Conservation (phyloP, 495 filamentous ascomycete species). For the Penicillium cinerascens region DNA sequence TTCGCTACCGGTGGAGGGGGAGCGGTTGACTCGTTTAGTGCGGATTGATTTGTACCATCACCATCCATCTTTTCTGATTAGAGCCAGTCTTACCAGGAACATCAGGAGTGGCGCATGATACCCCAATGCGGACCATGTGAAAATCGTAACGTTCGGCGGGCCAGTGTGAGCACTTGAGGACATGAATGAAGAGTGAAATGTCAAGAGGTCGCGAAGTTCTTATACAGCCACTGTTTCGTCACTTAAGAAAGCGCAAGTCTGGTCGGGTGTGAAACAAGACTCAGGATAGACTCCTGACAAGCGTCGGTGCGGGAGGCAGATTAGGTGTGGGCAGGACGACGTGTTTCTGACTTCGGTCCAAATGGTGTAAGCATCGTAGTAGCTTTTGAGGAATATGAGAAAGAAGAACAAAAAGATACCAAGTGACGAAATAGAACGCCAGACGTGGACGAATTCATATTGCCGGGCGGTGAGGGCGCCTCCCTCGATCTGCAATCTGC, state of each 20-base stretch:
- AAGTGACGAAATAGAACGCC: not conserved
- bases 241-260: not conserved
- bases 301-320: not conserved
- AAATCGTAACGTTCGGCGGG: not conserved
- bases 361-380: not conserved
- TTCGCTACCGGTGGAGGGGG: not conserved
- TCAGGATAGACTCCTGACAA: not conserved
- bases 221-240: not conserved
- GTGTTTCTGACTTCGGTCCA: not conserved
- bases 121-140: not conserved
- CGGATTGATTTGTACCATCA: not conserved
- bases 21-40: not conserved
- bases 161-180: not conserved
- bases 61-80: not conserved
- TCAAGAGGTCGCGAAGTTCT: not conserved
- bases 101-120: not conserved
- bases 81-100: not conserved
- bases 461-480: conserved; percentile 14
- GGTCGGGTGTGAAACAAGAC: no score
- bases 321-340: not conserved
- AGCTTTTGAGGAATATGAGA: not conserved
- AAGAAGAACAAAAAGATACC: not conserved
- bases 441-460: not conserved
- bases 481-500: conserved; percentile 12
- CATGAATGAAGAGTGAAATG: not conserved